A percentile compares a stretch with the other conserved stretches of the same genome.
Conservation (phyloP, 768 basidiomycete species). For the Hygrophorus pudorinus region DNA sequence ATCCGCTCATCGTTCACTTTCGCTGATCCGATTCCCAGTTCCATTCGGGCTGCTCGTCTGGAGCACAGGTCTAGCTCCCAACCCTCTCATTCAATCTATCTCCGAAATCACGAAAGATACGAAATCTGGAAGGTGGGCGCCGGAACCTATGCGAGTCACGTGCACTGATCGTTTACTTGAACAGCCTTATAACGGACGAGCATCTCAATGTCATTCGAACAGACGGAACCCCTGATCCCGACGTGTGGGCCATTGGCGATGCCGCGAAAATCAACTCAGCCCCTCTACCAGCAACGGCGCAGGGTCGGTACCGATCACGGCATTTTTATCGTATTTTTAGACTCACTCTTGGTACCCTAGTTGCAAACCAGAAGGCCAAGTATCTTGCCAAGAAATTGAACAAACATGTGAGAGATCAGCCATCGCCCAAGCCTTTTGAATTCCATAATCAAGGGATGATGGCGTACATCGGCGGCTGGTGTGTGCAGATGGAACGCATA, state of each 20-base stretch:
- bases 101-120: constrained; percentile 50
- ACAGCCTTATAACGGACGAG: constrained; percentile 36
- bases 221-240: constrained; percentile 43
- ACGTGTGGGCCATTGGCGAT: constrained; percentile 81
- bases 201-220: constrained; percentile 51
- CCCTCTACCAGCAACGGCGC: constrained; percentile 75
- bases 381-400: constrained; percentile 63
- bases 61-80: constrained; percentile 79
- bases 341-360: constrained; percentile 21
- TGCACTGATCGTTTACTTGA: constrained; percentile 1
- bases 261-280: constrained; percentile 48
- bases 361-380: constrained; percentile 68
- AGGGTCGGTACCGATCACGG: constrained; percentile 34
- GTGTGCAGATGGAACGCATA: constrained; percentile 14
- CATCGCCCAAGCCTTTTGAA: constrained; percentile 43
- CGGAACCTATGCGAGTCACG: neutral
- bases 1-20: constrained; percentile 4
- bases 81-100: constrained; percentile 63
- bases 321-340: neutral
- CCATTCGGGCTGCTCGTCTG: constrained; percentile 79
- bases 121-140: constrained; percentile 40
- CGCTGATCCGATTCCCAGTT: constrained; percentile 30
- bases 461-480: constrained; percentile 76
- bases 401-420: constrained; percentile 41
- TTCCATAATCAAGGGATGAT: constrained; percentile 68